Base-by-base conservation (phyloP, 1,284 basidiomycete species). In the Sporisorium scitamineum region DNA sequence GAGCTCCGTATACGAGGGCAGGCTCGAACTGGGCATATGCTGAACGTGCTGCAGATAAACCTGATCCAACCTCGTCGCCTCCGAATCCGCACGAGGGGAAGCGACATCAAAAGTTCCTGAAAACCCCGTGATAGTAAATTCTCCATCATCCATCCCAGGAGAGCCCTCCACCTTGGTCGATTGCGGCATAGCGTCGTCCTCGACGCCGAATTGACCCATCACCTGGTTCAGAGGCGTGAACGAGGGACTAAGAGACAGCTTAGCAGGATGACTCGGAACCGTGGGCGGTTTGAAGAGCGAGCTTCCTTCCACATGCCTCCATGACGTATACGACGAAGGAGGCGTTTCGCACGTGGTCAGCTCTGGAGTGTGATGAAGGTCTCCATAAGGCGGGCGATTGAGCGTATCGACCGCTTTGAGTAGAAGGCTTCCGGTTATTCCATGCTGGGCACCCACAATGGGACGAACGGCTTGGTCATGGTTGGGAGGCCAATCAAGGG, bases 181-280 rank as follows among this genome's bases (percentile, higher is more conserved):
- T n/a, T 24, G 14, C 11, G 14, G 20, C 27, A 31, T n/a, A 5
- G 18, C n/a, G 16, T 48, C 27, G 9, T 8, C 26, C 39, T 39
- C 26, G 37, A 3, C 20, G 14, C 11, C 16, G 24, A 57, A 57
- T n/a, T n/a, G n/a, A n/a, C 8, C 44, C 13, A 27, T 37, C 44
- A 3, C 24, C n/a, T n/a, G n/a, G n/a, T n/a, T n/a, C n/a, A n/a
- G 6, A 4, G 24, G 29, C 42, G 39, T 18, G 4, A 29, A 10
- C 0, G 42, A 24, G 14, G 24, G 32, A 26, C 20, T 48, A 11
- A 31, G 29, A 20, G 41, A 37, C 11, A 2, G 11, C 5, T 14
- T 29, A 10, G 26, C 16, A 2, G 11, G 3, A 52, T 61, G 59
- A 24, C 32, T 61, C 13, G 59, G 59, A 2, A 61, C 52, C 52